phyloP scores from a whole-genome alignment of 148 eudicot species.

The Persicaria maculosa region DNA sequence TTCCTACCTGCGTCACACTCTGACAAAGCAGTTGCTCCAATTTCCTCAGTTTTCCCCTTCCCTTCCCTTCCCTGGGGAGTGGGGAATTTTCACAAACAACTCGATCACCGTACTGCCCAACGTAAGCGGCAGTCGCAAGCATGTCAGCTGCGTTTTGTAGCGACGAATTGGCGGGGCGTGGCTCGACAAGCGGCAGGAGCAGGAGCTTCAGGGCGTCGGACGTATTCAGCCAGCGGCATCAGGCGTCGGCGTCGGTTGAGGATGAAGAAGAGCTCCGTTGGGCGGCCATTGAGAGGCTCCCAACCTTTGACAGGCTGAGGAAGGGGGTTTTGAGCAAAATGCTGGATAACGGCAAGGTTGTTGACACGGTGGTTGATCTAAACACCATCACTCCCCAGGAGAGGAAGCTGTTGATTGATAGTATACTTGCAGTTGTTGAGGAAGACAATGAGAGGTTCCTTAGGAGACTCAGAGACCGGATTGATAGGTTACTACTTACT shows the following conservation, averaged over 20 bases:
- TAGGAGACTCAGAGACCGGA: slow-evolving; percentile 12
- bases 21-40: too few relatives aligned
- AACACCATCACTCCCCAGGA: slow-evolving; percentile 25
- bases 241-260: slow-evolving; percentile 12
- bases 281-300: slow-evolving; percentile 69
- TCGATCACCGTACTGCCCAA: too few relatives aligned
- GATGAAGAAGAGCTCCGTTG: slow-evolving; percentile 53
- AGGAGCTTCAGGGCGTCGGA: slow-evolving; percentile 26
- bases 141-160: neutral
- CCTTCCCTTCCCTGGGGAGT: too few relatives aligned
- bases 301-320: slow-evolving; percentile 45
- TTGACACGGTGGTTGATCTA: slow-evolving; percentile 31
- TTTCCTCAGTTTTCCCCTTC: too few relatives aligned
- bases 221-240: slow-evolving; percentile 15
- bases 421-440: slow-evolving; percentile 10
- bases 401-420: slow-evolving; percentile 22
- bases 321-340: slow-evolving; percentile 40
- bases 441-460: slow-evolving; percentile 20
- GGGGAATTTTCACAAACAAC: too few relatives aligned
- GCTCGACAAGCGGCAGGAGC: slow-evolving; percentile 11
- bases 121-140: neutral
- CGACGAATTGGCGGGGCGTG: slow-evolving; percentile 1
- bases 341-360: slow-evolving; percentile 33
- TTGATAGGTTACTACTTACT: slow-evolving; percentile 17
- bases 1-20: too few relatives aligned